Conservation (phyloP, 495 filamentous ascomycete species). For the Tuber aestivum region DNA sequence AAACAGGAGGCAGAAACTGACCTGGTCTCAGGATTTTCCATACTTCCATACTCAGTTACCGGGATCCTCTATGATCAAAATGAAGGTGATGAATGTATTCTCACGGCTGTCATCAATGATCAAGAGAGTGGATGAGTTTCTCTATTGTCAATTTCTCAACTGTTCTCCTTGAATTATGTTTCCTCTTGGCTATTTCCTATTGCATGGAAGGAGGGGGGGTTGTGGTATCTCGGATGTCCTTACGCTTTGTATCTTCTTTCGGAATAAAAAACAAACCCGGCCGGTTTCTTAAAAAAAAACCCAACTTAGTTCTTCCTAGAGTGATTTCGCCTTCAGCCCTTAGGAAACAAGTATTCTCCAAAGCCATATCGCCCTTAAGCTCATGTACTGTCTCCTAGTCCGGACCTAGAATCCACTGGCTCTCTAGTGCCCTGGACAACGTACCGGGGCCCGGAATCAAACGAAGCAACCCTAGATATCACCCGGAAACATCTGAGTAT, state of each 20-base stretch:
- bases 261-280: not conserved
- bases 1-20: not conserved
- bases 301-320: not conserved
- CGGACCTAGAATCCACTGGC: not conserved
- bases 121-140: conserved; percentile 1
- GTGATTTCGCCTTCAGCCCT: not conserved
- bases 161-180: conserved; percentile 1
- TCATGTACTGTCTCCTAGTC: not conserved
- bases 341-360: not conserved
- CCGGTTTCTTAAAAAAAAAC: not conserved
- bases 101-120: conserved; percentile 2
- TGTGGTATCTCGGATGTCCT: conserved; percentile 1
- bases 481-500: not conserved
- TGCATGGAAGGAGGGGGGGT: not conserved
- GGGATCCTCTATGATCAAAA: not conserved
- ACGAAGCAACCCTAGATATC: not conserved
- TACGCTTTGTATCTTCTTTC: not conserved
- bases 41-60: not conserved
- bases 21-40: not conserved
- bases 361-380: not conserved
- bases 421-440: not conserved
- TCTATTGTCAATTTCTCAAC: not conserved
- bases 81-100: conserved; percentile 4
- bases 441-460: not conserved
- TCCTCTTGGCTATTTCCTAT: not conserved